A percentile compares a stretch with the other conserved stretches of the same genome.
Evolutionary conservation across 192 early-diverging fungal genomes (phyloP).

Genomic region (Umbelopsis vinacea): DNA sequence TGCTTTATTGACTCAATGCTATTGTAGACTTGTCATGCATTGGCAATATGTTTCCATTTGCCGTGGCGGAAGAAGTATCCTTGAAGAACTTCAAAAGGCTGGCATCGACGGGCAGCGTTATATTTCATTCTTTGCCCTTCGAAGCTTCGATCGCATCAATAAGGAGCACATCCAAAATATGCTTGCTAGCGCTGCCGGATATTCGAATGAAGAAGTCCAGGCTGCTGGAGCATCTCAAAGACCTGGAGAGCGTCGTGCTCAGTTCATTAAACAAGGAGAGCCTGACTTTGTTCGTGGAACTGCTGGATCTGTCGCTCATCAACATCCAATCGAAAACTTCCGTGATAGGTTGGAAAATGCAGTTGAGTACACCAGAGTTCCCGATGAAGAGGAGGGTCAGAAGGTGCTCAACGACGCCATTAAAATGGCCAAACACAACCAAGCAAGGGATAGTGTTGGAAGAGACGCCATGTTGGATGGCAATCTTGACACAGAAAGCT

Average conservation of each 20-base stretch:
- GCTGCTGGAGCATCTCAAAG: constrained; percentile 17
- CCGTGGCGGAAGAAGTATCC: constrained; percentile 78
- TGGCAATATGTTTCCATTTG: constrained; percentile 83
- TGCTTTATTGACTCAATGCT: not conserved
- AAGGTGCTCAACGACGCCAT: not conserved
- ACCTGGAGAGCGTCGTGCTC: constrained; percentile 2
- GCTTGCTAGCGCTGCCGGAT: constrained; percentile 28
- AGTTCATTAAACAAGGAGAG: constrained; percentile 31
- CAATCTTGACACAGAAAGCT: constrained; percentile 31
- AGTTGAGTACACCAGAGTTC: constrained; percentile 35
- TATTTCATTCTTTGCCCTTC: constrained; percentile 79
- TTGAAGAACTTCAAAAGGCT: constrained; percentile 54
- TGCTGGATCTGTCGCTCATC: not conserved
- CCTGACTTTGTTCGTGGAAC: constrained; percentile 36
- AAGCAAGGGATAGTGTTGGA: constrained; percentile 22
- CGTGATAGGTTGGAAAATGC: constrained; percentile 19
- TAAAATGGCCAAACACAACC: not conserved
- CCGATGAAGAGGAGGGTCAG: constrained; percentile 22
- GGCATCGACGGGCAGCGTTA: constrained; percentile 66
- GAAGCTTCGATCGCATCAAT: constrained; percentile 78
- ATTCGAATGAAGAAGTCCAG: constrained; percentile 10
- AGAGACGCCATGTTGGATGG: constrained; percentile 34
- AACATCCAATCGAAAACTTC: constrained; percentile 1
- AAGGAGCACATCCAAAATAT: constrained; percentile 29
- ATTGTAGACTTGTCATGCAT: constrained; percentile 69